phyloP scores from a whole-genome alignment of 2,329 filamentous ascomycete genomes.

The Catunica adiposa region DNA sequence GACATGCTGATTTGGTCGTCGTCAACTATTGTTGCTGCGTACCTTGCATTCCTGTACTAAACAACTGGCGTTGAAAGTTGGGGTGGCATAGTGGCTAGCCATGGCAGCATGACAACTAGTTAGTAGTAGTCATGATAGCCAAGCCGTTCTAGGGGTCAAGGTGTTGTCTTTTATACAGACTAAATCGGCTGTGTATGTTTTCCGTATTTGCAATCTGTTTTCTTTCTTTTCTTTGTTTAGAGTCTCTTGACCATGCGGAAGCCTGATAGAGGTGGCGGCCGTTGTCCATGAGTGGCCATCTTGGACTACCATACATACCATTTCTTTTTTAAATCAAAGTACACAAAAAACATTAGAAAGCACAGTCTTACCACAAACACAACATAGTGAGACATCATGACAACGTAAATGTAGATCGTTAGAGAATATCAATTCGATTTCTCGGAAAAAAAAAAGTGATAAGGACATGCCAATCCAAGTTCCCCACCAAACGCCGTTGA shows the following conservation, averaged over 20 bases:
- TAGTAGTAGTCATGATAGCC: too few relatives aligned
- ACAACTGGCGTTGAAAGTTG: background rate
- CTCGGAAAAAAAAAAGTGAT: too few relatives aligned
- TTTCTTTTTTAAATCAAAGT: background rate
- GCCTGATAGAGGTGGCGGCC: background rate
- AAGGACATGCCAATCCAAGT: background rate
- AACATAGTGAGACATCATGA: background rate
- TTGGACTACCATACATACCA: background rate
- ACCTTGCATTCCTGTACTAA: constrained; percentile 34
- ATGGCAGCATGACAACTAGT: background rate
- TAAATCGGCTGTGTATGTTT: too few relatives aligned
- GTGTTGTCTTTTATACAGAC: too few relatives aligned
- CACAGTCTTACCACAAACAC: too few relatives aligned
- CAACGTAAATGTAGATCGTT: background rate
- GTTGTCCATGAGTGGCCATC: background rate
- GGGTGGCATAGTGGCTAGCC: background rate
- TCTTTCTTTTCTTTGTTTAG: background rate
- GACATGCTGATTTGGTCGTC: constrained; percentile 33
- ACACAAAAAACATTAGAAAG: constrained; percentile 5
- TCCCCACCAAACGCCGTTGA: background rate
- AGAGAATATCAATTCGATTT: too few relatives aligned
- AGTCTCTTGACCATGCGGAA: background rate
- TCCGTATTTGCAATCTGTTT: background rate
- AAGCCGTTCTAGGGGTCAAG: too few relatives aligned
- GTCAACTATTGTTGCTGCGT: constrained; percentile 27